Evolutionary conservation across 257 asterid genomes (phyloP).

Genomic region (Craterostigma plantagineum): DNA sequence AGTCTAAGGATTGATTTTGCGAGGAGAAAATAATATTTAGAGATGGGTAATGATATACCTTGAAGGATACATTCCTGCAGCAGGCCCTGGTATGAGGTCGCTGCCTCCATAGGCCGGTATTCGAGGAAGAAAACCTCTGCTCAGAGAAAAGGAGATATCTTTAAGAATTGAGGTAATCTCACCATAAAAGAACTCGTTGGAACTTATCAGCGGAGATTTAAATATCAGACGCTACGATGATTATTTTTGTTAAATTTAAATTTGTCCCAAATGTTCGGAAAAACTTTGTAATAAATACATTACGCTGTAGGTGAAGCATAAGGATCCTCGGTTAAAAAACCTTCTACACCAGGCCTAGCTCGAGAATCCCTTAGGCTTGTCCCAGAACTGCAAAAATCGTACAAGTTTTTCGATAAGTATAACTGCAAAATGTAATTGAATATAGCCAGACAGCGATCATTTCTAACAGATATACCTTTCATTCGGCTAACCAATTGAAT

Average conservation of each 20-base stretch:
- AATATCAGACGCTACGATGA: neutral
- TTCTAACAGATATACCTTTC: constrained; percentile 1
- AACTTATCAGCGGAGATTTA: too few relatives aligned
- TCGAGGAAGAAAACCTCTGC: constrained; percentile 39
- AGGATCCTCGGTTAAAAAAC: constrained; percentile 11
- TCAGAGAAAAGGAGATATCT: neutral
- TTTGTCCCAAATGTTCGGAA: too few relatives aligned
- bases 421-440: neutral
- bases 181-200: too few relatives aligned
- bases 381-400: constrained; percentile 13
- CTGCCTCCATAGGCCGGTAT: constrained; percentile 22
- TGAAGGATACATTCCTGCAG: constrained; percentile 61
- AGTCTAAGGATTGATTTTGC: neutral
- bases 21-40: neutral
- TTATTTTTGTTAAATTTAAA: neutral
- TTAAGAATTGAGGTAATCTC: too few relatives aligned
- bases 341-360: constrained; percentile 11
- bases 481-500: neutral
- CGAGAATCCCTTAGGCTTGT: constrained; percentile 13
- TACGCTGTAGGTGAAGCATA: constrained; percentile 23
- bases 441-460: too few relatives aligned
- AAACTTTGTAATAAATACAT: constrained; percentile 1
- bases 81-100: constrained; percentile 55
- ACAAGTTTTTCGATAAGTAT: neutral
- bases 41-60: constrained; percentile 20